Evolutionary conservation across 176 grass and related monocot species (phyloP), one percentile per base, ranked within the genome.

Genomic region (Carex myosuroides): DNA sequence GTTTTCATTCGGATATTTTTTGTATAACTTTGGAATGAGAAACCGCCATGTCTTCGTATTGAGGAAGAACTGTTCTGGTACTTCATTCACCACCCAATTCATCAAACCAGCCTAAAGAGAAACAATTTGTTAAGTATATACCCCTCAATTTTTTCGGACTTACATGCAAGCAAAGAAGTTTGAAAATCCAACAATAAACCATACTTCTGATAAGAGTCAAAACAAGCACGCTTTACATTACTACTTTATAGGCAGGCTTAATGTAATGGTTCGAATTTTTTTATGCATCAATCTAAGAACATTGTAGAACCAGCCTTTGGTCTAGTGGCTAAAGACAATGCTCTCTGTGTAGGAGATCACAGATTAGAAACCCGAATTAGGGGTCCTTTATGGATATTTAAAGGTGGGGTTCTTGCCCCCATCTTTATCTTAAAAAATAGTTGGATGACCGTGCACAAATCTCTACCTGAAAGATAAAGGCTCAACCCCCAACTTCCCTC

Each of bases 21-120:
- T 78, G 79, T 95, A 98, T 56, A 98, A 86, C 59, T 32, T 85
- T 33, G 95, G 95, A 95, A 98, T 89, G 6, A 98, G 79, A 90
- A 91, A 90, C 50, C 88, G 89, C 92, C 93, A 98, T 71, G 83
- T 95, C 85, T 88, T 89, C 50, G 95, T 98, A 53, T 93, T 98
- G 74, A 98, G 73, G 83, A 98, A 87, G 82, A 88, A 86, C 70
- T 98, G 92, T 79, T 93, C 86, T 65, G 92, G 86, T 87, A 98
- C 72, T 62, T 89, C 90, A 82, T 98, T 88, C 42, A 98, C 95
- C 55, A 92, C 86, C 67, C 53, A 85, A 90, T 89, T 84, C 85
- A 98, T 84, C 86, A 87, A 79, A 83, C 89, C 92, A 66, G 92
- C 95, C 95, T 98, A 75, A 90, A 88, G 62, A 13, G 37, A 83